Conservation (phyloP, 2,329 filamentous ascomycete genomes). For the Sporothrix dimorphospora region DNA sequence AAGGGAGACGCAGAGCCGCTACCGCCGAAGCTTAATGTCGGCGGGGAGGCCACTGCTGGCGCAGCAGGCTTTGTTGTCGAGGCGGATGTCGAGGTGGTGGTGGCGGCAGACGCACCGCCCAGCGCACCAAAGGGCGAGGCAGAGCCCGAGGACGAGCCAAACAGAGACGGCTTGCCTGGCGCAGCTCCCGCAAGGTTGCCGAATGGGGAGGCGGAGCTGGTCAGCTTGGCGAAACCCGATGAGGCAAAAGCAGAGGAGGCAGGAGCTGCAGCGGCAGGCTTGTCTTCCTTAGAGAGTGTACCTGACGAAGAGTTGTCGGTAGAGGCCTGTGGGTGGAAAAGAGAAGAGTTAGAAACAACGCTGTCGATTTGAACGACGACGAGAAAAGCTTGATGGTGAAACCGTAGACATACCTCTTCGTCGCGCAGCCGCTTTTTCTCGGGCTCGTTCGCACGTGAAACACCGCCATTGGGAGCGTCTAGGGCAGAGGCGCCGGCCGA, state of each 20-base stretch:
- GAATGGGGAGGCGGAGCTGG: constrained; percentile 67
- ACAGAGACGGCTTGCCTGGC: constrained; percentile 52
- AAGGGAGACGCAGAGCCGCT: constrained; percentile 51
- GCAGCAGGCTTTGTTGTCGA: constrained; percentile 37
- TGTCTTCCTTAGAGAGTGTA: constrained; percentile 15
- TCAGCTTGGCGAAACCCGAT: constrained; percentile 70
- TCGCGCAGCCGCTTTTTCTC: constrained; percentile 69
- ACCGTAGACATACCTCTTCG: constrained; percentile 36
- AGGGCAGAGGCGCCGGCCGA: constrained; percentile 49
- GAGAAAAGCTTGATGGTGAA: no score
- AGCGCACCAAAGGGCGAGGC: constrained; percentile 44
- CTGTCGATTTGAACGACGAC: no score
- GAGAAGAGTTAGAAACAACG: no score
- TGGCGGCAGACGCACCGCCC: constrained; percentile 38
- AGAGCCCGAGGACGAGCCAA: constrained; percentile 51
- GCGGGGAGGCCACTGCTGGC: constrained; percentile 36
- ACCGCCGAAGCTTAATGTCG: constrained; percentile 51
- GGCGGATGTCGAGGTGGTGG: constrained; percentile 44
- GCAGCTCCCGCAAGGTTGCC: constrained; percentile 52
- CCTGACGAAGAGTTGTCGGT: not conserved
- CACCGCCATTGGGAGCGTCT: constrained; percentile 7
- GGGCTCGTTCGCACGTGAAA: constrained; percentile 51
- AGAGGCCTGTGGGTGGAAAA: not conserved
- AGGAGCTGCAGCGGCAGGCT: constrained; percentile 39
- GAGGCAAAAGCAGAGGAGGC: constrained; percentile 67